Evolutionary conservation across 2,329 filamentous ascomycete genomes (phyloP), one percentile per base, ranked within the genome.

Genomic region (Zymoseptoria ardabiliae): DNA sequence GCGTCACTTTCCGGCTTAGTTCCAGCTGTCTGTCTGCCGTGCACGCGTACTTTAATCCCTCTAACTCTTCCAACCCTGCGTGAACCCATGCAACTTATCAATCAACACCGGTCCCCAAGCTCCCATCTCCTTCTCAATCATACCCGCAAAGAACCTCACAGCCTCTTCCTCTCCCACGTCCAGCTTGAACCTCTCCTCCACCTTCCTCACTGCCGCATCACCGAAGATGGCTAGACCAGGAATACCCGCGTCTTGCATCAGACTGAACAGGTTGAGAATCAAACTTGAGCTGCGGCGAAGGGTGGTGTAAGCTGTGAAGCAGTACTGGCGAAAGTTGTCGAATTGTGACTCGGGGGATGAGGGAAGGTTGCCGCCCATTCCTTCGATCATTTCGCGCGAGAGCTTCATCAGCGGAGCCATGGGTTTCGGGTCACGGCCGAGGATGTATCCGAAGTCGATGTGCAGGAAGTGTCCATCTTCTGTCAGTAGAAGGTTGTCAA

Each of bases 181-280:
- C 54, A 99, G 75, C 75, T 95, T 91, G 73, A 99, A 96, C 45
- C 94, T 80, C 76, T 99, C 94, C 72, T 94, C 88, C 4, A 99
- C 93, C 77, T 97, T 99, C 68, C 92, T 79, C 17, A 97, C 93
- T 10, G 91, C 92, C 76, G 95, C 95, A 75, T 97, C 92, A 3
- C 61, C 66, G 20, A 20, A 49, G 20, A 61, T 65, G 28, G 71
- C 71, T 70, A 99, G 95, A 68, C 97, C 95, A 0, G 92, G 94
- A 61, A 99, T 96, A 70, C 96, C 96, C 48, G 94, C 93, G 73
- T 97, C 91, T 17, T 96, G 89, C 94, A 99, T 99, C 59, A 99
- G 80, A 69, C 90, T 91, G 74, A 99, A 99, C 51, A 99, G 75
- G 70, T 99, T 99, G 25, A 99, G 81, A 49, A 99, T 95, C 63